Conservation (phyloP, 169 alveolate genomes). For the Eimeria tenella region DNA sequence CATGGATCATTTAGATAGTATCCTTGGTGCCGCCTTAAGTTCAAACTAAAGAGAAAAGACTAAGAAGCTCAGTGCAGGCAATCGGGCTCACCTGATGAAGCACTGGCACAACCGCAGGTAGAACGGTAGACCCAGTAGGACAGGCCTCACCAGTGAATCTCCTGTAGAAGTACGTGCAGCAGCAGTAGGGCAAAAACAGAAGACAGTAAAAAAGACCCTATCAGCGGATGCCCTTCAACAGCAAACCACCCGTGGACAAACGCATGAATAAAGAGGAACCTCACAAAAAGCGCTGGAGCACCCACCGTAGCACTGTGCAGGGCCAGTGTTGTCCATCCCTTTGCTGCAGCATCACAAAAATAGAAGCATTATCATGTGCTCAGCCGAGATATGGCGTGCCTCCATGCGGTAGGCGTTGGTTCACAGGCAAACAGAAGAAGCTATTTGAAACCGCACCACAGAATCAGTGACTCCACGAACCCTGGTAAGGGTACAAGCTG, state of each 20-base stretch:
- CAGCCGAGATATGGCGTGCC: neutral
- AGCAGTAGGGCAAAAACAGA: neutral
- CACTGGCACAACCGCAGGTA: slow-evolving; percentile 90
- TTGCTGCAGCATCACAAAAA: slow-evolving; percentile 45
- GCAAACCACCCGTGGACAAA: neutral
- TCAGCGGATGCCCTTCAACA: neutral
- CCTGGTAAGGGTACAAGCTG: neutral
- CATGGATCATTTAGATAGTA: too few species aligned
- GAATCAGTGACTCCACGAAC: neutral
- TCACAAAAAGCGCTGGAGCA: neutral
- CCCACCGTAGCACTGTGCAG: slow-evolving; percentile 48
- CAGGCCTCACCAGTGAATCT: slow-evolving; percentile 86
- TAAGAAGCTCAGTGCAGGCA: neutral
- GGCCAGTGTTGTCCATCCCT: slow-evolving; percentile 30
- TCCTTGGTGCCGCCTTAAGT: too few species aligned
- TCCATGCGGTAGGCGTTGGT: neutral
- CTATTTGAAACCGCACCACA: neutral
- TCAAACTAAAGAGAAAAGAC: neutral
- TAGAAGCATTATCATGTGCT: neutral
- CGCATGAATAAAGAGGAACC: neutral
- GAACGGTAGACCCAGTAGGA: slow-evolving; percentile 88
- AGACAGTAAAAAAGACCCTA: neutral
- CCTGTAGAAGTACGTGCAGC: slow-evolving; percentile 61
- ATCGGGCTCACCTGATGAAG: slow-evolving; percentile 83
- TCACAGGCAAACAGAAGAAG: neutral